These are phyloP conservation scores for Neurospora pannonica DNA, from an alignment of 495 filamentous ascomycete species.

Conservation along the genomic window DNA sequence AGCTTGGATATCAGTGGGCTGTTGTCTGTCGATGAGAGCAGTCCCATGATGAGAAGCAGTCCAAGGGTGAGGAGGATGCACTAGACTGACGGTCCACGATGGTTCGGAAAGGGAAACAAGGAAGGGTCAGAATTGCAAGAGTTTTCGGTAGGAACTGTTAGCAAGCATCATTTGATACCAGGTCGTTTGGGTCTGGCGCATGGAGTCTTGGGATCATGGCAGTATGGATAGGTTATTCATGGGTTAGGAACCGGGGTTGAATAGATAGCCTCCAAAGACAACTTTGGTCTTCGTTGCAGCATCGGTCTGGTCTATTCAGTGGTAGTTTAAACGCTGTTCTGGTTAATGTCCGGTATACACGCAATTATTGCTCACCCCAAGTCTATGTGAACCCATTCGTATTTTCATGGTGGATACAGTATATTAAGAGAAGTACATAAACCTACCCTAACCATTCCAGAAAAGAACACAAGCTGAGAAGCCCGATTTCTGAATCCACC, in stretches of 20 bases:
- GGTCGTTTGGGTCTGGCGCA: background rate
- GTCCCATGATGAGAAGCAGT: conserved; percentile 33
- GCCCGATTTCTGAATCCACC: background rate
- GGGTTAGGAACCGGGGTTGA: background rate
- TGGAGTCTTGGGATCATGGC: background rate
- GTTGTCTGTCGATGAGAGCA: conserved; percentile 40
- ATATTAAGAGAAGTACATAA: background rate
- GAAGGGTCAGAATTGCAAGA: background rate
- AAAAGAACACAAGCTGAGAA: background rate
- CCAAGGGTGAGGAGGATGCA: conserved; percentile 25
- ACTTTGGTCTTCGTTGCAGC: background rate
- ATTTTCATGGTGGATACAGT: background rate
- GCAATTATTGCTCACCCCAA: background rate
- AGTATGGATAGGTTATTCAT: background rate
- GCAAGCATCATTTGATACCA: background rate
- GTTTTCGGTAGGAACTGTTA: background rate
- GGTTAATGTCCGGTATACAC: background rate
- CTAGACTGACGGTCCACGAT: background rate
- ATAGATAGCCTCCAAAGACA: background rate
- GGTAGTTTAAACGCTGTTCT: background rate
- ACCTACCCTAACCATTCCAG: background rate
- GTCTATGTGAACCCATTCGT: background rate
- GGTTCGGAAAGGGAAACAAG: background rate
- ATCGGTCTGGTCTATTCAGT: background rate
- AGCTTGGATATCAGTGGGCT: conserved; percentile 44